Conservation (phyloP, 78 protist species). For the Corallochytrium limacisporum region DNA sequence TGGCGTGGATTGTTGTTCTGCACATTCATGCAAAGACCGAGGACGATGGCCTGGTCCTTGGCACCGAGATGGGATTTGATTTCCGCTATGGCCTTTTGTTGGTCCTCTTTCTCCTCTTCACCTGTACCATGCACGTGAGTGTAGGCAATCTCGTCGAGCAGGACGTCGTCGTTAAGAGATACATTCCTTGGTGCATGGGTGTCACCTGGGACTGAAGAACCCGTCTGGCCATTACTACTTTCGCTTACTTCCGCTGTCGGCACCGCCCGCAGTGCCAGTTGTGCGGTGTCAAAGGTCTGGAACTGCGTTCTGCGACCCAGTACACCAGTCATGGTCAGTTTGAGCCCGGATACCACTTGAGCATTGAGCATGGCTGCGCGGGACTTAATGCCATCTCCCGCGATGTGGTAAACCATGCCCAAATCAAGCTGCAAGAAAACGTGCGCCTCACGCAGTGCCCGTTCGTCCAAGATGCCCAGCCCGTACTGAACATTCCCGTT, state of each 20-base stretch:
- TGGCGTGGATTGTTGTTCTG: constrained; percentile 21
- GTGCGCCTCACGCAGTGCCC: too few relatives aligned
- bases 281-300: constrained; percentile 47
- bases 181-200: constrained; percentile 6
- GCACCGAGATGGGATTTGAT: neutral
- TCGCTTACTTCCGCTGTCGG: neutral
- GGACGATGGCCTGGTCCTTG: constrained; percentile 36
- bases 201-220: neutral
- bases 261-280: constrained; percentile 25
- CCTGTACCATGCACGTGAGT: too few relatives aligned
- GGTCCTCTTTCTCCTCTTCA: neutral
- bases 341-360: neutral
- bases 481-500: too few relatives aligned
- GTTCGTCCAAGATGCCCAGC: too few relatives aligned
- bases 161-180: constrained; percentile 10
- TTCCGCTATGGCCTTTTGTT: neutral
- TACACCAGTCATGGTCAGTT: constrained; percentile 45
- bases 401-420: too few relatives aligned
- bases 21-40: constrained; percentile 25
- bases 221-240: neutral
- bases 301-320: constrained; percentile 51
- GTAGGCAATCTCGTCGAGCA: constrained; percentile 28
- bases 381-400: too few relatives aligned
- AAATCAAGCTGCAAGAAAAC: too few relatives aligned
- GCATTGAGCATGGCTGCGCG: neutral